Evolutionary conservation across 2,329 filamentous ascomycete species (phyloP).

Genomic region (Neopestalotiopsis sp.): DNA sequence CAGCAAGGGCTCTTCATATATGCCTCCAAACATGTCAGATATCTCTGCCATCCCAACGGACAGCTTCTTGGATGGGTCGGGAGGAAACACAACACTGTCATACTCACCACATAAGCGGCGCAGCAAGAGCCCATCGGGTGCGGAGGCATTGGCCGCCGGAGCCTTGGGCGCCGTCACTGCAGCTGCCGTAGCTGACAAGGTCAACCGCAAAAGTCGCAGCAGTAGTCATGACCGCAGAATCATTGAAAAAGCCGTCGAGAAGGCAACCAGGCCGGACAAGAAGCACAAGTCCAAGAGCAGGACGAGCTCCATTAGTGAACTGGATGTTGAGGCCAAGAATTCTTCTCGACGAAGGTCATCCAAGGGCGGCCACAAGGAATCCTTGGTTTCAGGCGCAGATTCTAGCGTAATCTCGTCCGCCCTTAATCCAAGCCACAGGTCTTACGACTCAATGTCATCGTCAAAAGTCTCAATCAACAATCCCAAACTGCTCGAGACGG

Average conservation of each 20-base stretch:
- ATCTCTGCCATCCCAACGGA: conserved; percentile 77
- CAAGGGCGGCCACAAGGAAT: conserved; percentile 58
- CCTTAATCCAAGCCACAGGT: conserved; percentile 59
- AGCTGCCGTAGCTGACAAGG: conserved; percentile 47
- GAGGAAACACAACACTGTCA: conserved; percentile 42
- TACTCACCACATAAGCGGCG: conserved; percentile 40
- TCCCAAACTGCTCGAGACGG: conserved; percentile 86
- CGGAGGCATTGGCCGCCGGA: conserved; percentile 44
- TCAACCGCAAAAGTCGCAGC: conserved; percentile 51
- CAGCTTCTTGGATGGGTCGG: conserved; percentile 66
- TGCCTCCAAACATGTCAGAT: conserved; percentile 75
- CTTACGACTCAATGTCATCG: conserved; percentile 61
- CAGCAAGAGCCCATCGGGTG: conserved; percentile 49
- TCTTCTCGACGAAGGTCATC: conserved; percentile 56
- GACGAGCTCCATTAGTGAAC: conserved; percentile 55
- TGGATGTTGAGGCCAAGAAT: conserved; percentile 48
- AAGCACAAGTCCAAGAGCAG: conserved; percentile 57
- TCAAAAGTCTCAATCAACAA: conserved; percentile 83
- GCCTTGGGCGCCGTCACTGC: conserved; percentile 44
- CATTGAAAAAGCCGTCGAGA: conserved; percentile 41
- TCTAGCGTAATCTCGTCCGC: conserved; percentile 62
- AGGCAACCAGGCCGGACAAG: conserved; percentile 53
- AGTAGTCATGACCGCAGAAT: conserved; percentile 47
- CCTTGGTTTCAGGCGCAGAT: conserved; percentile 57
- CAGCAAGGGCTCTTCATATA: conserved; percentile 62